These are phyloP conservation scores for Collybia sordida DNA, from an alignment of 768 basidiomycete genomes.

Conservation along the genomic window DNA sequence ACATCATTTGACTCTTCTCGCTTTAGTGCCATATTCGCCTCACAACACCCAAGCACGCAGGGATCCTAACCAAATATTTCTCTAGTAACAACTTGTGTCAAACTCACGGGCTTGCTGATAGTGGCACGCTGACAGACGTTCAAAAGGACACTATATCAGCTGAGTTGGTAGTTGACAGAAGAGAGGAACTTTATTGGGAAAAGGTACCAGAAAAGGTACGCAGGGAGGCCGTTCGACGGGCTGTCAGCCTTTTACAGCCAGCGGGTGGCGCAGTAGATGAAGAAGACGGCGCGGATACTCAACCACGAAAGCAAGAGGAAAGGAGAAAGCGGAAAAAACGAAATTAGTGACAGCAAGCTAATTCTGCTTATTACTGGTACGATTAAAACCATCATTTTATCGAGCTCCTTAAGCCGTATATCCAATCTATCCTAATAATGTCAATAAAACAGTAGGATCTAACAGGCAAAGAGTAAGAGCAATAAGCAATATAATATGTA, in stretches of 20 bases:
- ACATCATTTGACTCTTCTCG: not conserved
- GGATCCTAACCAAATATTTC: conserved; percentile 47
- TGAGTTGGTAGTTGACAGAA: conserved; percentile 61
- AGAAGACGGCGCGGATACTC: not conserved
- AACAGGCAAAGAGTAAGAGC: not conserved
- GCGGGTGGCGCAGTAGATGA: not conserved
- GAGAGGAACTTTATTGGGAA: conserved; percentile 77
- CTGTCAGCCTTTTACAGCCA: conserved; percentile 6
- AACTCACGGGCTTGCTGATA: conserved; percentile 52
- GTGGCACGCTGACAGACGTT: conserved; percentile 27
- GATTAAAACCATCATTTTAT: not conserved
- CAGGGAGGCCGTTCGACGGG: conserved; percentile 42
- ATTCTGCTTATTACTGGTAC: not conserved
- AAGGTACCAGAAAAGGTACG: conserved; percentile 76
- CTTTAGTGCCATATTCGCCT: conserved; percentile 74
- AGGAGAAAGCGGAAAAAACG: conserved; percentile 9
- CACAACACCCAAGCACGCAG: conserved; percentile 47
- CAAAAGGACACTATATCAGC: conserved; percentile 30
- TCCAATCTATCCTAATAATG: not conserved
- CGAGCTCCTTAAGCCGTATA: not conserved
- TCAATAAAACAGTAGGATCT: not conserved
- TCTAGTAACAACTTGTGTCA: conserved; percentile 36
- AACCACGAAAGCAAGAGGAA: not conserved
- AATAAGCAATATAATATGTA: not conserved
- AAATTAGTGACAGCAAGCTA: conserved; percentile 3